Evolutionary conservation across 192 early-diverging fungal genomes (phyloP), one percentile per base, ranked within the genome.

Genomic region (Nowakowskiella sp.): DNA sequence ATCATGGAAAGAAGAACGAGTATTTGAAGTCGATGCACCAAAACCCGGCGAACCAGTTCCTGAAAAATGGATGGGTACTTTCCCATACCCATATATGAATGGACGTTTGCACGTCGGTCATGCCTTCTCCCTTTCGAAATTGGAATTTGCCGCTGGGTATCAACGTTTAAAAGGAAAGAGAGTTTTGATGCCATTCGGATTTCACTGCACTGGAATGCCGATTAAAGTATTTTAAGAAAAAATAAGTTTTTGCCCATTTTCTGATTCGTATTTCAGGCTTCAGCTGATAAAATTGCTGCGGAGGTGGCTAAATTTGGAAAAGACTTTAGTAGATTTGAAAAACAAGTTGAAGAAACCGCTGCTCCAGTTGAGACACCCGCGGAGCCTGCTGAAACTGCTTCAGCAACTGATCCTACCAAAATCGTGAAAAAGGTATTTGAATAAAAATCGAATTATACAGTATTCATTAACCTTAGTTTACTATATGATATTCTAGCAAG

Each of bases 161-260:
- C 84, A 96, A 58, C 81, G 92, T 51, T 70, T 99, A 54, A 77
- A 89, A 69, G 96, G 96, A 28, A 97, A 92, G 77, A 69, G 79
- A 10, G 87, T 81, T 39, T 78, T 97, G 49, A 91, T 95, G 47
- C 96, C 96, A 21, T 86, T 94, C 59, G 94, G 94, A 28, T 99
- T 97, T 84, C 96, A 99, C 58, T 88, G 85, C 44, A 96, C 96
- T 6, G 96, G 96, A 34, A 99, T 99, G 96, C 96, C 96, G 25
- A 99, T 99, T 75, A 94, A 90, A 76, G 87, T 89, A 53, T 61
- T 65, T 7, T 64, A 62, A 21, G 59, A 77, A 49, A 77, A 77
- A 48, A 55, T 16, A 30, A 2, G 5, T n/a, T 25, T 1, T 30
- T 60, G 7, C 19, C n/a, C 29, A 19, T 16, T 65, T 25, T 42